phyloP scores from a whole-genome alignment of 208 protist species.

The Crithidia brevicula region DNA sequence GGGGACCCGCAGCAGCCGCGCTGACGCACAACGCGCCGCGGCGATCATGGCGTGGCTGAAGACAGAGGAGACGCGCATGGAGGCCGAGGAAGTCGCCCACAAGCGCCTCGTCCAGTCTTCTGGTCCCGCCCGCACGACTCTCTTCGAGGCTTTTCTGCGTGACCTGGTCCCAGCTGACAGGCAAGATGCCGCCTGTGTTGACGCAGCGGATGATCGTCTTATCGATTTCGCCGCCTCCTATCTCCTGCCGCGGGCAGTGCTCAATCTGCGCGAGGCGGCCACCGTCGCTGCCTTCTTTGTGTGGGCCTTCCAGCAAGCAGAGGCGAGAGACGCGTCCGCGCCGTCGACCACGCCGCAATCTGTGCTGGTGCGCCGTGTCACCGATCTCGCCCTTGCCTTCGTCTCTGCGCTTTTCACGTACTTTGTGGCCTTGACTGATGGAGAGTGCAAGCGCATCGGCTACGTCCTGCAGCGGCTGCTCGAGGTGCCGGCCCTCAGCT shows the following conservation, averaged over 20 bases:
- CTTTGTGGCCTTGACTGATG: conserved; percentile 76
- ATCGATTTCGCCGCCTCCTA: conserved; percentile 50
- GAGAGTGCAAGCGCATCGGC: conserved; percentile 75
- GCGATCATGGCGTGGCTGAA: conserved; percentile 35
- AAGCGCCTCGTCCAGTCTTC: conserved; percentile 26
- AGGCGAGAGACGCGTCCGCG: not conserved
- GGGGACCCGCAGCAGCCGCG: not conserved
- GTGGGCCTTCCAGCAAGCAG: conserved; percentile 42
- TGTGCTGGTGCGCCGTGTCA: conserved; percentile 11
- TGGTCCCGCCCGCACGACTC: conserved; percentile 1
- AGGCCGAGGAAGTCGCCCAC: conserved; percentile 53
- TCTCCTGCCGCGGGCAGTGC: conserved; percentile 69
- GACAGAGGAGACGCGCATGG: conserved; percentile 34
- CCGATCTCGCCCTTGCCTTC: conserved; percentile 58
- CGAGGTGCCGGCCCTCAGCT: conserved; percentile 22
- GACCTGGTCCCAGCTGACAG: conserved; percentile 7
- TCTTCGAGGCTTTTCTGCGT: conserved; percentile 6
- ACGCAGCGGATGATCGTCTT: conserved; percentile 23
- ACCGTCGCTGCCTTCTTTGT: conserved; percentile 66
- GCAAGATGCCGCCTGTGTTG: not conserved
- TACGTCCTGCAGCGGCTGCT: conserved; percentile 47
- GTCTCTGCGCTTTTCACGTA: conserved; percentile 57
- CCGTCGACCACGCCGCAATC: not conserved
- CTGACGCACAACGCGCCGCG: not conserved
- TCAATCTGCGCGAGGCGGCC: conserved; percentile 69